phyloP scores from a whole-genome alignment of 768 basidiomycete species.

The Suillus brevipes region DNA sequence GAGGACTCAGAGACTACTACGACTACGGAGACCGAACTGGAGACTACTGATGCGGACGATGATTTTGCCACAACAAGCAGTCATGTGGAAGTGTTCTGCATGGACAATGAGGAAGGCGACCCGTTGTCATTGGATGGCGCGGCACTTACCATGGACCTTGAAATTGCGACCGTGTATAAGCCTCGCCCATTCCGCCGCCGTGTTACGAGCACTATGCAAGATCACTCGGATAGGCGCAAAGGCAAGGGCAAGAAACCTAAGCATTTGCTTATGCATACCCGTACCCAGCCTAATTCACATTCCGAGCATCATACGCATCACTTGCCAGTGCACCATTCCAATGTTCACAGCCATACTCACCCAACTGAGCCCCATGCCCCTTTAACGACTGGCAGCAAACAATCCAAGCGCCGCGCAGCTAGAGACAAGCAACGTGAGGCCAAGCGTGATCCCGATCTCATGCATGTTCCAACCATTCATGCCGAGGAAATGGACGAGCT shows the following conservation, averaged over 20 bases:
- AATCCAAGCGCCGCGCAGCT: conserved; percentile 42
- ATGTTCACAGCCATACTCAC: neutral
- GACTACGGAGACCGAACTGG: conserved; percentile 39
- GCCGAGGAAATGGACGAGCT: conserved; percentile 20
- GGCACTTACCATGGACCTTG: conserved; percentile 53
- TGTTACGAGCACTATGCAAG: conserved; percentile 26
- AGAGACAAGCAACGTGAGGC: conserved; percentile 56
- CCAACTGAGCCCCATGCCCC: neutral
- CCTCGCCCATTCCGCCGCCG: conserved; percentile 62
- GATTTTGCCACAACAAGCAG: conserved; percentile 22
- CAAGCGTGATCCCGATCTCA: conserved; percentile 29
- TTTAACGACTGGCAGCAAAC: conserved; percentile 17
- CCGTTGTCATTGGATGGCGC: conserved; percentile 31
- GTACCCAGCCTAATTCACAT: conserved; percentile 18
- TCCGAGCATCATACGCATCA: neutral
- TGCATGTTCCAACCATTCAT: conserved; percentile 16
- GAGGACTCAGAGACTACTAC: conserved; percentile 32
- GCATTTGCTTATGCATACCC: conserved; percentile 23
- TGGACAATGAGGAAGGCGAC: conserved; percentile 46
- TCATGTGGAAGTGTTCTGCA: conserved; percentile 40
- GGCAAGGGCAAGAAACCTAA: conserved; percentile 34
- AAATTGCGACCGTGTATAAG: conserved; percentile 72
- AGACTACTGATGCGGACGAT: conserved; percentile 40
- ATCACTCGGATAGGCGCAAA: conserved; percentile 15
- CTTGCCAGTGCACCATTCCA: conserved; percentile 1